Percentiles rank a stretch among this genome's conserved stretches.
phyloP scores from a whole-genome alignment of 306 rosid species.

The Glycine latifolia region DNA sequence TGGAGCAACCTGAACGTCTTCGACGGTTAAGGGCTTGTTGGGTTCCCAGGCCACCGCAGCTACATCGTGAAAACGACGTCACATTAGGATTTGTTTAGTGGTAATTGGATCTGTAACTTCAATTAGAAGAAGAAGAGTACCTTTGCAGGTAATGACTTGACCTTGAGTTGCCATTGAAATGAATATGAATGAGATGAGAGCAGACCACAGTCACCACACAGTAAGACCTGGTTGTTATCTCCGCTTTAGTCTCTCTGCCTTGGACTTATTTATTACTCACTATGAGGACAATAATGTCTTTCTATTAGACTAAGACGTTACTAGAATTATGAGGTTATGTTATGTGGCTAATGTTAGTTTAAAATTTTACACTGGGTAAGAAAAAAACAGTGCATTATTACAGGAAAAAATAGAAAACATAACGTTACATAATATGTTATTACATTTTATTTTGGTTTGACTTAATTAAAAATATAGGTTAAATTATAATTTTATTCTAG shows the following conservation, averaged over 20 bases:
- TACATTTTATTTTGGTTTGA: no score
- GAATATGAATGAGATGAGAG: background rate
- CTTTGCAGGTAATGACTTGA: conserved; percentile 97
- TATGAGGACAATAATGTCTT: background rate
- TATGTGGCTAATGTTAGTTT: background rate
- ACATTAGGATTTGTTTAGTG: conserved; percentile 12
- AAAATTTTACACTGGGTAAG: no score
- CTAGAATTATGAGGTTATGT: no score
- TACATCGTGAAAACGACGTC: conserved; percentile 18
- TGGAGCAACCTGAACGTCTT: conserved; percentile 95
- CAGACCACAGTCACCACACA: background rate
- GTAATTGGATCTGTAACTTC: background rate
- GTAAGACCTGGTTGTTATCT: background rate
- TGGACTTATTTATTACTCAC: background rate
- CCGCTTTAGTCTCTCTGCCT: background rate
- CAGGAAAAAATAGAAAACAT: no score
- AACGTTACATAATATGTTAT: no score
- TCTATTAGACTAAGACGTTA: background rate
- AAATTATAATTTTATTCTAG: no score
- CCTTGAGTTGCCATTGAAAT: conserved; percentile 82
- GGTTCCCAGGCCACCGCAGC: conserved; percentile 99
- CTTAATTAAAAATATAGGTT: no score
- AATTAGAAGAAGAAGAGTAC: conserved; percentile 41
- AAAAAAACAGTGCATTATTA: no score
- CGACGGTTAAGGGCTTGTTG: conserved; percentile 84